phyloP scores from a whole-genome alignment of 371 early-diverging fungal genomes.

The Rhizopus stolonifer region DNA sequence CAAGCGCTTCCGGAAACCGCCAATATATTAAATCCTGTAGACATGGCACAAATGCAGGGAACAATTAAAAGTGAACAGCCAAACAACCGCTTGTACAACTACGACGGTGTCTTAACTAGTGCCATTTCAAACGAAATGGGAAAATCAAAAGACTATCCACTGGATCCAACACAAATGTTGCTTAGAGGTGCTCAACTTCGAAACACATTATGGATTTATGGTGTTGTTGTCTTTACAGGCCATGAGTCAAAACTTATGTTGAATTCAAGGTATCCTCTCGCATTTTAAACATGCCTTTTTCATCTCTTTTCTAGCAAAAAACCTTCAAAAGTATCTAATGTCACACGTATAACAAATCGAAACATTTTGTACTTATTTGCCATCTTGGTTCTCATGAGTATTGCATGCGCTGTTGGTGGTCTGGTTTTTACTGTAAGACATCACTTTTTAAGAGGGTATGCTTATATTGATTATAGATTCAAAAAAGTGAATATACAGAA shows the following conservation, averaged over 20 bases:
- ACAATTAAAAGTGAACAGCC: constrained; percentile 71
- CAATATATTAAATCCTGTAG: constrained; percentile 50
- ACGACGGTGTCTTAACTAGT: constrained; percentile 66
- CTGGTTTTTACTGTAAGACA: constrained; percentile 45
- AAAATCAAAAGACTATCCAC: constrained; percentile 56
- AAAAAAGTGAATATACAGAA: constrained; percentile 29
- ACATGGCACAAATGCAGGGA: constrained; percentile 51
- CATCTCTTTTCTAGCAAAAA: constrained; percentile 26
- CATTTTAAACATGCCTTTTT: constrained; percentile 1
- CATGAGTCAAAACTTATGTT: constrained; percentile 82
- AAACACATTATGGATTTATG: constrained; percentile 81
- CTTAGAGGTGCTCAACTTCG: constrained; percentile 77
- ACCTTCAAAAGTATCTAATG: constrained; percentile 32
- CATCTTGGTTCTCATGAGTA: constrained; percentile 74
- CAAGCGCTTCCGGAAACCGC: constrained; percentile 76
- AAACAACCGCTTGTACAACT: constrained; percentile 80
- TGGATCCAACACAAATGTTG: constrained; percentile 73
- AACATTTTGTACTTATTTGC: constrained; percentile 88
- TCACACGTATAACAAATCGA: constrained; percentile 81
- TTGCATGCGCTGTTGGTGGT: constrained; percentile 75
- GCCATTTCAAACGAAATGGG: constrained; percentile 52
- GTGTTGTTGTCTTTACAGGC: constrained; percentile 79
- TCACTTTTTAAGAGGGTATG: neutral
- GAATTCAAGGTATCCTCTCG: constrained; percentile 64
- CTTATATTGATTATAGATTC: constrained; percentile 26